A percentile compares a stretch with the other conserved stretches of the same genome.
These are phyloP conservation scores for Hysterangium stoloniferum DNA, from an alignment of 768 basidiomycete genomes.

Conservation along the genomic window DNA sequence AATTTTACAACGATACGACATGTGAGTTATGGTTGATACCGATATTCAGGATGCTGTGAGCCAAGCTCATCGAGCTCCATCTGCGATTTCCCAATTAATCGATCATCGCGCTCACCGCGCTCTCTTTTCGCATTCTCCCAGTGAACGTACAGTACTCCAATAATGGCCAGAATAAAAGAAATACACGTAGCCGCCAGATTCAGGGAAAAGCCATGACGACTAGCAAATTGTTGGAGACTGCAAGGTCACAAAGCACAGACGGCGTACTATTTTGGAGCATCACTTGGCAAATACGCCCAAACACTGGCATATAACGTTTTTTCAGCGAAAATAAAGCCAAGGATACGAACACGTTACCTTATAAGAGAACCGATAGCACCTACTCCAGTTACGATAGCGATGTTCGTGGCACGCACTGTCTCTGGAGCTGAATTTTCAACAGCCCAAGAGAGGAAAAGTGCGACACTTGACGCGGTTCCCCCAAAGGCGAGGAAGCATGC, in stretches of 20 bases:
- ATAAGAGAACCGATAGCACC: slow-evolving; percentile 39
- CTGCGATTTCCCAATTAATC: slow-evolving; percentile 30
- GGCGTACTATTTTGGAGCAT: slow-evolving; percentile 33
- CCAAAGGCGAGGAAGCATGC: slow-evolving; percentile 38
- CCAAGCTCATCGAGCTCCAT: slow-evolving; percentile 35
- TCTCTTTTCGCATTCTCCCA: slow-evolving; percentile 38
- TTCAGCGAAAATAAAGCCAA: too few species aligned
- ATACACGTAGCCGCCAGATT: slow-evolving; percentile 33
- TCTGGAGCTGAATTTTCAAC: slow-evolving; percentile 45
- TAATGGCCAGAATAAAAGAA: slow-evolving; percentile 25
- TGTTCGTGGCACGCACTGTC: slow-evolving; percentile 38
- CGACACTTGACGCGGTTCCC: slow-evolving; percentile 33
- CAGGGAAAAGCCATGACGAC: slow-evolving; percentile 36
- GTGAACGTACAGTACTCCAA: slow-evolving; percentile 30
- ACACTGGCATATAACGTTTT: too few species aligned
- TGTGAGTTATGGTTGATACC: slow-evolving; percentile 32
- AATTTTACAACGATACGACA: too few species aligned
- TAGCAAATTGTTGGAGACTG: too few species aligned
- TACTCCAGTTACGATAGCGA: slow-evolving; percentile 37
- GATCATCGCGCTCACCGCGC: slow-evolving; percentile 34
- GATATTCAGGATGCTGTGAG: slow-evolving; percentile 37
- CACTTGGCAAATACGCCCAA: slow-evolving; percentile 40
- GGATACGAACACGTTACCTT: slow-evolving; percentile 31
- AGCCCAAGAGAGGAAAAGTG: slow-evolving; percentile 38
- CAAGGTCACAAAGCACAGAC: not conserved